Evolutionary conservation across 352 stramenopile species (phyloP).

Genomic region (Aphanomyces invadans): DNA sequence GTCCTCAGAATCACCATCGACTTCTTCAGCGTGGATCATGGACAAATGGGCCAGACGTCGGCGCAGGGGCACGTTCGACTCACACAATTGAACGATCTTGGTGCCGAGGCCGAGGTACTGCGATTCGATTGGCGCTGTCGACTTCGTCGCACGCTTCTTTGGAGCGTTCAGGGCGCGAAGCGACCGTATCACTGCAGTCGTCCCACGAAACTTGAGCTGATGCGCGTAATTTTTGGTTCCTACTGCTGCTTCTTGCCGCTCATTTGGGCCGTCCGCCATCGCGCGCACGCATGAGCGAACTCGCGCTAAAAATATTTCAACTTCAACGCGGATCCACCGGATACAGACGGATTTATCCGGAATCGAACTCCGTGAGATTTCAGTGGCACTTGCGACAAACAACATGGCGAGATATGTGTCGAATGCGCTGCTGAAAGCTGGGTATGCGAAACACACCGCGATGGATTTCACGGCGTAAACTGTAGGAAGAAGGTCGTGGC

Average conservation of each 20-base stretch:
- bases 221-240: background rate
- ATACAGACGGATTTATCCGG: background rate
- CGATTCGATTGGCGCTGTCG: background rate
- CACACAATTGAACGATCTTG: constrained; percentile 14
- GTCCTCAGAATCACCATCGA: background rate
- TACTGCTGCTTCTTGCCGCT: background rate
- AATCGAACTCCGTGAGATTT: background rate
- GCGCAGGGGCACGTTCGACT: constrained; percentile 13
- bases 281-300: background rate
- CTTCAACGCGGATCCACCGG: background rate
- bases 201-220: background rate
- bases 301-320: background rate
- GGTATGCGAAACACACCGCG: background rate
- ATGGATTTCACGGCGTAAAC: background rate
- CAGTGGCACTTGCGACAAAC: too few species aligned
- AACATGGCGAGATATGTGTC: constrained; percentile 6
- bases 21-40: constrained; percentile 16
- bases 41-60: constrained; percentile 9
- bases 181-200: background rate
- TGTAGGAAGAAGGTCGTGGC: constrained; percentile 72
- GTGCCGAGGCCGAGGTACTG: constrained; percentile 2
- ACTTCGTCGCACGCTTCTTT: background rate
- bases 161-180: background rate
- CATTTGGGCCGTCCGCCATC: background rate
- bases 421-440: constrained; percentile 11